Evolutionary conservation across 2,329 filamentous ascomycete species (phyloP).

Genomic region (Aspergillus ustus): DNA sequence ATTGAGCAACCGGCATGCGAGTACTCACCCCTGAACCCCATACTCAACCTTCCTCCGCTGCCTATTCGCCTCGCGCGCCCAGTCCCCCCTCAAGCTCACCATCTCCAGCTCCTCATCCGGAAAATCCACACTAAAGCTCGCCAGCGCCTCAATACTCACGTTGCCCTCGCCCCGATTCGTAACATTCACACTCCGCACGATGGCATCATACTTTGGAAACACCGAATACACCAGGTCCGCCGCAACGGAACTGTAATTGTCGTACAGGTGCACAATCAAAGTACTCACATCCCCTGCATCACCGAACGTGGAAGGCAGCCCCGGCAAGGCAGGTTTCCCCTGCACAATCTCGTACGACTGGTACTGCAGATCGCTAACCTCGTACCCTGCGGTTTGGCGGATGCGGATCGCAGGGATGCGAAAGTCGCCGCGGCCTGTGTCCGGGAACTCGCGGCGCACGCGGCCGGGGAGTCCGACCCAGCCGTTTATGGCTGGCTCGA

Average conservation of each 20-base stretch:
- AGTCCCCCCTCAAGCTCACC: conserved; percentile 66
- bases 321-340: conserved; percentile 62
- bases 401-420: conserved; percentile 66
- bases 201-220: conserved; percentile 65
- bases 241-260: conserved; percentile 62
- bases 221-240: conserved; percentile 67
- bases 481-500: conserved; percentile 47
- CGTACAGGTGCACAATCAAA: conserved; percentile 61
- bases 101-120: conserved; percentile 66
- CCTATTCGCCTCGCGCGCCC: conserved; percentile 63
- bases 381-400: conserved; percentile 62
- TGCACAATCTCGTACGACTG: conserved; percentile 58
- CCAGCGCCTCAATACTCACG: conserved; percentile 61
- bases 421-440: conserved; percentile 68
- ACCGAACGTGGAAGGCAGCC: conserved; percentile 65
- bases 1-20: no score
- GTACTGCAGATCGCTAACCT: conserved; percentile 63
- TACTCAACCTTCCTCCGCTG: conserved; percentile 61
- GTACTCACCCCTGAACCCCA: conserved; percentile 57
- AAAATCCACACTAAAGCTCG: conserved; percentile 66
- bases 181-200: conserved; percentile 65
- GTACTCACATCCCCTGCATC: conserved; percentile 61
- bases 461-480: conserved; percentile 60
- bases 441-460: conserved; percentile 66
- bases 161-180: conserved; percentile 61